Conservation (phyloP, 768 basidiomycete species). For the Tephrocybe sp. region DNA sequence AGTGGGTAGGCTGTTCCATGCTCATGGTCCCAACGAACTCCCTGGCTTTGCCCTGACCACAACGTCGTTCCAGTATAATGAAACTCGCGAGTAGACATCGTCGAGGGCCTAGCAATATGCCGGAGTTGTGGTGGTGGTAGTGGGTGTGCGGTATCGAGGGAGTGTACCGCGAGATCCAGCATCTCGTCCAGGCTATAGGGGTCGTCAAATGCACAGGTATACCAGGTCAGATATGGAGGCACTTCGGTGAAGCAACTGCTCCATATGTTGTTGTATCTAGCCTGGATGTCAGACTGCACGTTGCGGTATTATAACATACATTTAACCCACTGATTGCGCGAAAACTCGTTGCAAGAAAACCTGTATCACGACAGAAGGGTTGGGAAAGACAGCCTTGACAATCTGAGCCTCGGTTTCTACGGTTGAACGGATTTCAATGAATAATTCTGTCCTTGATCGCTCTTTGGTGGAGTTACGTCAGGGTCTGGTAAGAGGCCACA, state of each 20-base stretch:
- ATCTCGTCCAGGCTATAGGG: too few relatives aligned
- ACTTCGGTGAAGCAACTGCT: slow-evolving; percentile 78
- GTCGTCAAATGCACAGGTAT: slow-evolving; percentile 85
- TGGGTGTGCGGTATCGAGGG: too few relatives aligned
- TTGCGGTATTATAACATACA: background rate
- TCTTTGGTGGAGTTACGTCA: slow-evolving; percentile 68
- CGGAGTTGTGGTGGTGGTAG: too few relatives aligned
- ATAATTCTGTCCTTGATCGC: slow-evolving; percentile 77
- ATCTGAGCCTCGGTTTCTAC: slow-evolving; percentile 97
- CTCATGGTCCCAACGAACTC: too few relatives aligned
- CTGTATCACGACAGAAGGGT: slow-evolving; percentile 94
- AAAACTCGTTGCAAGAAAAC: slow-evolving; percentile 97
- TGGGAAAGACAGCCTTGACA: slow-evolving; percentile 97
- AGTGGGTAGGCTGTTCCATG: too few relatives aligned
- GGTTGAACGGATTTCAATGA: slow-evolving; percentile 84
- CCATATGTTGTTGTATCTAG: slow-evolving; percentile 96
- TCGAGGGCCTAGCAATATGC: too few relatives aligned
- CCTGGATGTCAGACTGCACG: background rate
- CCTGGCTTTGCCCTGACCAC: too few relatives aligned
- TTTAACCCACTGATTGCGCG: slow-evolving; percentile 79
- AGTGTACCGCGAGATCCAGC: too few relatives aligned
- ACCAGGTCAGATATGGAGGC: slow-evolving; percentile 80
- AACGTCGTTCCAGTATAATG: too few relatives aligned
- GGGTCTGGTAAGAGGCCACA: slow-evolving; percentile 85
- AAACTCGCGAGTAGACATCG: too few relatives aligned